A percentile compares a stretch with the other conserved stretches of the same genome.
Conservation (phyloP, 225 moss, liverwort and hornwort species). For the Bryum argenteum region DNA sequence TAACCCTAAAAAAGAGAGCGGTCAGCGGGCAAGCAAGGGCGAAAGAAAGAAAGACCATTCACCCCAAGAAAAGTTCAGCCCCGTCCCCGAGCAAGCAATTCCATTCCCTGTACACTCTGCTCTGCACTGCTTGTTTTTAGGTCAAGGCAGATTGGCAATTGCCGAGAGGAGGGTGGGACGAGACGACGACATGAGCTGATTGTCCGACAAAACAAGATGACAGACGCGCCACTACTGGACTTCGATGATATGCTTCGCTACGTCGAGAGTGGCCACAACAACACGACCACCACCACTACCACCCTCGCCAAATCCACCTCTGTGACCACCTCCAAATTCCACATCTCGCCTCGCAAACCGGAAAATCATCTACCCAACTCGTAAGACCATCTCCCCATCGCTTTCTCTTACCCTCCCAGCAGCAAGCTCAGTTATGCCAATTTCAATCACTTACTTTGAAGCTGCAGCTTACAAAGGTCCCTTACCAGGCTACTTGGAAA, state of each 20-base stretch:
- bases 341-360: slow-evolving; percentile 34
- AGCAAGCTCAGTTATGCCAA: too few relatives aligned
- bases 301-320: slow-evolving; percentile 10
- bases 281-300: slow-evolving; percentile 8
- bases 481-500: too few relatives aligned
- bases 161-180: neutral
- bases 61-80: neutral
- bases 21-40: slow-evolving; percentile 1
- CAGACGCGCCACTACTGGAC: slow-evolving; percentile 47
- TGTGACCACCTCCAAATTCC: slow-evolving; percentile 21
- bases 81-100: neutral
- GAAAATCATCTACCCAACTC: slow-evolving; percentile 30
- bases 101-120: neutral
- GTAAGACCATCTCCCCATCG: slow-evolving; percentile 21
- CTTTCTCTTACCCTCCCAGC: too few relatives aligned
- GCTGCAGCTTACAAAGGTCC: too few relatives aligned
- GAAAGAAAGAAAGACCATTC: neutral
- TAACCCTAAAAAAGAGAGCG: slow-evolving; percentile 18
- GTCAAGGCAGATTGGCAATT: slow-evolving; percentile 18
- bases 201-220: slow-evolving; percentile 37
- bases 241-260: slow-evolving; percentile 60
- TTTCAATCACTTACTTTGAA: too few relatives aligned
- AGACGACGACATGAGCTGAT: slow-evolving; percentile 31
- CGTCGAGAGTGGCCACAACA: slow-evolving; percentile 48
- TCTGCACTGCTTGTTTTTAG: slow-evolving; percentile 1